Evolutionary conservation across 129 eudicot species (phyloP).

Genomic region (Ambrosia artemisiifolia): DNA sequence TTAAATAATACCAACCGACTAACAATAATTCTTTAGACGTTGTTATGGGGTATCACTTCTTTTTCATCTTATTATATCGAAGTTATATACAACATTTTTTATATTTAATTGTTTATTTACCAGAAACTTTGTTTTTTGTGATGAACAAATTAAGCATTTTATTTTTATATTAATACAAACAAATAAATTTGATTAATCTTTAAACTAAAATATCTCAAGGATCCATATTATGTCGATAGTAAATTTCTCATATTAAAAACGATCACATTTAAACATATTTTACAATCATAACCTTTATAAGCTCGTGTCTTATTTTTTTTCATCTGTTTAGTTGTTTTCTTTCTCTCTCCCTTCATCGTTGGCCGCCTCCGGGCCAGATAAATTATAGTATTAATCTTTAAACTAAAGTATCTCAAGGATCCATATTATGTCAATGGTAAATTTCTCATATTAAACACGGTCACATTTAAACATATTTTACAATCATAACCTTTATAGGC

Average conservation of each 20-base stretch:
- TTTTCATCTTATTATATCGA: neutral
- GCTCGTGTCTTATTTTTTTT: too few relatives aligned
- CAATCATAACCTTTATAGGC: too few relatives aligned
- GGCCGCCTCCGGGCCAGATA: too few relatives aligned
- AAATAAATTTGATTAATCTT: neutral
- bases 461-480: neutral
- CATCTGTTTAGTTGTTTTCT: too few relatives aligned
- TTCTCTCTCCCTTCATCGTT: too few relatives aligned
- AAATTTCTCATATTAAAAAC: neutral
- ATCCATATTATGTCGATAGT: neutral
- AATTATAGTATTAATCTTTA: too few relatives aligned
- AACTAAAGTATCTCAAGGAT: neutral
- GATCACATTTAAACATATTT: too few relatives aligned
- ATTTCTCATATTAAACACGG: neutral
- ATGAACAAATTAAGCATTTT: too few relatives aligned
- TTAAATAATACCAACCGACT: constrained; percentile 17
- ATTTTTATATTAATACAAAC: neutral
- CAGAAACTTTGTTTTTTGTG: too few relatives aligned
- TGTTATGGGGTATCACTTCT: neutral
- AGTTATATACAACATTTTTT: neutral
- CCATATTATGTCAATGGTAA: neutral
- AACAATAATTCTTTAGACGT: constrained; percentile 4
- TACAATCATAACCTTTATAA: too few relatives aligned
- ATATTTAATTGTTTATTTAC: too few relatives aligned
- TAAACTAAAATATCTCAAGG: neutral